phyloP scores from a whole-genome alignment of 495 filamentous ascomycete species.

The Talaromyces nanjingensis region DNA sequence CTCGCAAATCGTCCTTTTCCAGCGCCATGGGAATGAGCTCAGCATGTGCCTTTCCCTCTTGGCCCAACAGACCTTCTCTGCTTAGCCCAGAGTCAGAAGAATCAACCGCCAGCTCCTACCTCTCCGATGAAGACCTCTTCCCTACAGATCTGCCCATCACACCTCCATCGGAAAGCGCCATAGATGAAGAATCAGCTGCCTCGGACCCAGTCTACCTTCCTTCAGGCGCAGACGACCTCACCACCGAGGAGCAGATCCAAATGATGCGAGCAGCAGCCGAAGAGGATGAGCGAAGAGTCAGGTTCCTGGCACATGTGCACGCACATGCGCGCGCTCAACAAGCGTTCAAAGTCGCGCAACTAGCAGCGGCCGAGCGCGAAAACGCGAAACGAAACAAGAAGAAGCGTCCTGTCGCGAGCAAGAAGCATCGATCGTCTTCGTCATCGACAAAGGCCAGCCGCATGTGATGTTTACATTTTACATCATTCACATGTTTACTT shows the following conservation, averaged over 20 bases:
- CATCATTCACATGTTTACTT: neutral
- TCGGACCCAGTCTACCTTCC: conserved; percentile 13
- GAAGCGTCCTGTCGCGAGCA: conserved; percentile 15
- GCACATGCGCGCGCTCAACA: conserved; percentile 40
- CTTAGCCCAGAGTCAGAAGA: conserved; percentile 27
- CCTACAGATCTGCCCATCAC: conserved; percentile 27
- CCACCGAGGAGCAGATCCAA: conserved; percentile 37
- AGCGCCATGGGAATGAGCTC: conserved; percentile 33
- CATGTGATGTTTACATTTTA: neutral
- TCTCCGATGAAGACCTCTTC: conserved; percentile 48
- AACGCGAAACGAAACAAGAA: conserved; percentile 22
- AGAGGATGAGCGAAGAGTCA: conserved; percentile 35
- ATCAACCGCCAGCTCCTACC: conserved; percentile 32
- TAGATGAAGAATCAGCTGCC: conserved; percentile 26
- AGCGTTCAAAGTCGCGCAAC: conserved; percentile 31
- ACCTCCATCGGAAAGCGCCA: conserved; percentile 19
- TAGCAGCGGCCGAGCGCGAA: conserved; percentile 23
- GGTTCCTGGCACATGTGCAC: conserved; percentile 39
- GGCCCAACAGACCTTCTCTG: conserved; percentile 44
- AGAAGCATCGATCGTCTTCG: conserved; percentile 28
- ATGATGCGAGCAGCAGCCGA: conserved; percentile 30
- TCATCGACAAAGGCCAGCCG: conserved; percentile 6
- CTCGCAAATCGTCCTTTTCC: conserved; percentile 42
- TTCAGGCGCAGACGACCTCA: conserved; percentile 19
- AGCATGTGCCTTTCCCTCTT: conserved; percentile 47